Conservation (phyloP, 2,329 filamentous ascomycete species). For the Trichoderma harzianum region DNA sequence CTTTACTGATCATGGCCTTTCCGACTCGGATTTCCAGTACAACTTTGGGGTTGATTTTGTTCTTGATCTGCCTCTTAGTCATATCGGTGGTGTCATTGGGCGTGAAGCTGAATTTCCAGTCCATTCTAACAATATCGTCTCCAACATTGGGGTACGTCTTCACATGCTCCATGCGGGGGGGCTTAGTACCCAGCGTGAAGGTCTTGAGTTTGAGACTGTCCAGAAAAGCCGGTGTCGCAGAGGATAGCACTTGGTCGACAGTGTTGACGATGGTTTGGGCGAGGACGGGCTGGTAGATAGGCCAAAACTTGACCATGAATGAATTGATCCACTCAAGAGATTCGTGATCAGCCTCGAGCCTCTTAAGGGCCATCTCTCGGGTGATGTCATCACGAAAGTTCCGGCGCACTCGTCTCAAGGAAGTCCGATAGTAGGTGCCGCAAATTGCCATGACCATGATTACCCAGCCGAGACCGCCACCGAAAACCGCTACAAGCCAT, state of each 20-base stretch:
- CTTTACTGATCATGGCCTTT: slow-evolving; percentile 96
- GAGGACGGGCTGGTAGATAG: slow-evolving; percentile 92
- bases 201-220: slow-evolving; percentile 92
- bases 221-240: slow-evolving; percentile 84
- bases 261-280: slow-evolving; percentile 89
- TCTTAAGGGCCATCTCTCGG: slow-evolving; percentile 82
- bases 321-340: slow-evolving; percentile 99
- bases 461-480: slow-evolving; percentile 89
- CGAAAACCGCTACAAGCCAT: slow-evolving; percentile 85
- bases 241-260: slow-evolving; percentile 93
- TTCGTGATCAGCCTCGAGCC: slow-evolving; percentile 84
- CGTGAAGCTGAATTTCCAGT: slow-evolving; percentile 99
- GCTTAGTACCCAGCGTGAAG: slow-evolving; percentile 91
- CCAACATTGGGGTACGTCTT: slow-evolving; percentile 96
- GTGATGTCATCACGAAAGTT: slow-evolving; percentile 95
- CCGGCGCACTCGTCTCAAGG: slow-evolving; percentile 83
- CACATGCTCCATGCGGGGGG: slow-evolving; percentile 93
- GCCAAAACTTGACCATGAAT: slow-evolving; percentile 98
- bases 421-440: slow-evolving; percentile 95
- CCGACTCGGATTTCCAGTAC: slow-evolving; percentile 92
- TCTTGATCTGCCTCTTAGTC: slow-evolving; percentile 83
- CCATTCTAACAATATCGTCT: slow-evolving; percentile 95
- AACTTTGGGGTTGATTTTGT: slow-evolving; percentile 95
- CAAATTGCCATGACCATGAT: slow-evolving; percentile 90
- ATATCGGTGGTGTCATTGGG: slow-evolving; percentile 92